A percentile compares a stretch with the other conserved stretches of the same genome.
Conservation (phyloP, 768 basidiomycete genomes). For the Lactarius akahatsu region DNA sequence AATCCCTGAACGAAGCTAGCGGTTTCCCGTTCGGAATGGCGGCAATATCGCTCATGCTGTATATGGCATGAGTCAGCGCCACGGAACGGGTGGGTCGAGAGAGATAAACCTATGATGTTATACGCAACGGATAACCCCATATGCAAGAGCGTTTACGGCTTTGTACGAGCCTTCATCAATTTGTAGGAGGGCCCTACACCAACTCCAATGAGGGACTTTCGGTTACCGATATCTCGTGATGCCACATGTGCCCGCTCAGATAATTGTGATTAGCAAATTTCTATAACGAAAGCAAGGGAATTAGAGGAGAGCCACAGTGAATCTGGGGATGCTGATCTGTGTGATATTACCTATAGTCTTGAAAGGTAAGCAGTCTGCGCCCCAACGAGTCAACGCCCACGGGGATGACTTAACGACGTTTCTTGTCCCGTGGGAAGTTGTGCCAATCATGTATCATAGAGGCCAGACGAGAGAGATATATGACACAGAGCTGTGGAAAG, state of each 20-base stretch:
- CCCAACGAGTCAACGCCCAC: neutral
- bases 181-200: too few species aligned
- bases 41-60: neutral
- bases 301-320: neutral
- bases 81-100: neutral
- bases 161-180: neutral
- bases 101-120: neutral
- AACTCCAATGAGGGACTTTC: neutral
- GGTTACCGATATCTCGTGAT: neutral
- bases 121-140: neutral
- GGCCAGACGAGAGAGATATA: neutral
- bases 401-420: neutral
- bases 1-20: neutral
- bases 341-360: slow-evolving; percentile 2
- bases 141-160: neutral
- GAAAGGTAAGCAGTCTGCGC: slow-evolving; percentile 18
- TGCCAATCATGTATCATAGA: neutral
- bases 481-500: neutral
- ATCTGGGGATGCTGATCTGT: neutral
- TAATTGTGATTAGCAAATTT: neutral
- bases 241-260: neutral
- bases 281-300: neutral
- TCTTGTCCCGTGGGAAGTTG: neutral
- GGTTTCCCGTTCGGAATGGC: neutral
- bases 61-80: neutral